These are phyloP conservation scores for Ampelomyces quisqualis DNA, from an alignment of 2,329 filamentous ascomycete genomes.

Conservation along the genomic window DNA sequence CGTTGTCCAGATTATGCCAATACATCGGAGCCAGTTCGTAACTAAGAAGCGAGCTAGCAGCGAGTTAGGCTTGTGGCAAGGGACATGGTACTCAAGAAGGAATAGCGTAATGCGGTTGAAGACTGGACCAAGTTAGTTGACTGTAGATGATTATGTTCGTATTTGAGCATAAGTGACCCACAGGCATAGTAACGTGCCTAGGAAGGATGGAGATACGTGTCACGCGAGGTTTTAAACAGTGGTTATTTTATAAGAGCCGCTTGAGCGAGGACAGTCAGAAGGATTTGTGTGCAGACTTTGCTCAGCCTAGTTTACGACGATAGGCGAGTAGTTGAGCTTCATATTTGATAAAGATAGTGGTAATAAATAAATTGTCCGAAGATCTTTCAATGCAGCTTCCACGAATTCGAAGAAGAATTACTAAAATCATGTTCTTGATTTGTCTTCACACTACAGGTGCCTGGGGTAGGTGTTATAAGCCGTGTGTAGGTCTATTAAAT, in stretches of 20 bases:
- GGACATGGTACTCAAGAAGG: not conserved
- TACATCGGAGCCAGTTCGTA: slow-evolving; percentile 8
- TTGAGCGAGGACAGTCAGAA: slow-evolving; percentile 2
- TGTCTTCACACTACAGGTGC: no score
- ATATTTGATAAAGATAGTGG: no score
- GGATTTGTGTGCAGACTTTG: not conserved
- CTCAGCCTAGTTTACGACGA: no score
- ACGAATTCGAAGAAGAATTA: no score
- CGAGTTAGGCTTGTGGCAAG: not conserved
- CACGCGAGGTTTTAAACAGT: slow-evolving; percentile 3
- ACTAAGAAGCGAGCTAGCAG: slow-evolving; percentile 1
- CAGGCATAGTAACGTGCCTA: not conserved
- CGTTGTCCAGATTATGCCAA: slow-evolving; percentile 14
- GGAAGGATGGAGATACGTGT: slow-evolving; percentile 4
- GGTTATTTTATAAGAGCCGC: not conserved
- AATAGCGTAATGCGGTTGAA: slow-evolving; percentile 1
- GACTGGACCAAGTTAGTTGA: not conserved
- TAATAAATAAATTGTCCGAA: no score
- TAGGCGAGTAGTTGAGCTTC: no score
- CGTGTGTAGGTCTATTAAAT: no score
- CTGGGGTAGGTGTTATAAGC: no score
- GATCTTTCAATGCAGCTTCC: no score
- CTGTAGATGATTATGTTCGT: not conserved
- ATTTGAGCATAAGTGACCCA: slow-evolving; percentile 1
- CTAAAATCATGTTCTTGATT: no score